Evolutionary conservation across 495 filamentous ascomycete species (phyloP).

Genomic region (Neurospora hispaniola): DNA sequence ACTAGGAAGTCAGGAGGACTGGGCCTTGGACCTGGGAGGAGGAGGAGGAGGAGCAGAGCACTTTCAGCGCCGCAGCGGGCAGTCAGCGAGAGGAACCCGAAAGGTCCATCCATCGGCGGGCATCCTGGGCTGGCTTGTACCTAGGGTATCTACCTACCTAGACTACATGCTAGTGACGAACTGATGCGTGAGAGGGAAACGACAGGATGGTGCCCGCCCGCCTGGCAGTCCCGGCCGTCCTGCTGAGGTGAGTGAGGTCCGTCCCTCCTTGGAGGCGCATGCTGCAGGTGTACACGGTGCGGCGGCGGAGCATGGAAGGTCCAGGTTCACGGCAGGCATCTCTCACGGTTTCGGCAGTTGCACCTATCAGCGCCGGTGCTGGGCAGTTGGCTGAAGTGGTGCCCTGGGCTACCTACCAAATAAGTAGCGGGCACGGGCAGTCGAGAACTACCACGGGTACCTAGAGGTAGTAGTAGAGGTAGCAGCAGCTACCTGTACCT

Average conservation of each 20-base stretch:
- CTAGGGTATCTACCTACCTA: too few species aligned
- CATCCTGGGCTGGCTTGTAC: neutral
- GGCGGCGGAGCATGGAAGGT: neutral
- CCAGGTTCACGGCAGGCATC: neutral
- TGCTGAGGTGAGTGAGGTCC: neutral
- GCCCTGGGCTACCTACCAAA: too few species aligned
- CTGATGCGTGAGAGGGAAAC: neutral
- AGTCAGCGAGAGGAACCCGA: neutral
- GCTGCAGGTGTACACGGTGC: neutral
- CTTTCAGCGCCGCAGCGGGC: neutral
- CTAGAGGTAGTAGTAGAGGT: too few species aligned
- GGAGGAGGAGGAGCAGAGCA: neutral
- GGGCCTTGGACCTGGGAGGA: neutral
- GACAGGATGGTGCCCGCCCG: neutral
- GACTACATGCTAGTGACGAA: neutral
- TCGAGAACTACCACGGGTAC: neutral
- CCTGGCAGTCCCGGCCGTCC: neutral
- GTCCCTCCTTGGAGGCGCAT: neutral
- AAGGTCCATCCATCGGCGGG: neutral
- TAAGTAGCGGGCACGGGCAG: neutral
- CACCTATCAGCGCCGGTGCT: neutral
- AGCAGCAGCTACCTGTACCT: neutral
- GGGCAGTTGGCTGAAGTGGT: neutral
- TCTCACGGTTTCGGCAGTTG: neutral
- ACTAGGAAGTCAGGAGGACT: neutral